Evolutionary conservation across 257 asterid genomes (phyloP).

Genomic region (Nicotiana noctiflora): DNA sequence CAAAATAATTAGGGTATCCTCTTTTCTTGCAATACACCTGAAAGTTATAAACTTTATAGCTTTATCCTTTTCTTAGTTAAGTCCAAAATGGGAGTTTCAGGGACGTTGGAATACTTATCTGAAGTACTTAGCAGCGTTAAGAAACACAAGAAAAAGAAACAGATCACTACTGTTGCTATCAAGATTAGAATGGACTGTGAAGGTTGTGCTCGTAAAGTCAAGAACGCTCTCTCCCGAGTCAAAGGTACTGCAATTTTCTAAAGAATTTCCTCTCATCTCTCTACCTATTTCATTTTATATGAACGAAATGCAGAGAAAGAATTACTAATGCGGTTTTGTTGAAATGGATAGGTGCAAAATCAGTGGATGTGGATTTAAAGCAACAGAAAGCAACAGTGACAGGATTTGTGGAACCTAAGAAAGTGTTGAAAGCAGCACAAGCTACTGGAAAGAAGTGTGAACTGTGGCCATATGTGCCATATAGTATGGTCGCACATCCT

Average conservation of each 20-base stretch:
- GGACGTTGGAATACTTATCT: slow-evolving; percentile 65
- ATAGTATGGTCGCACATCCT: slow-evolving; percentile 66
- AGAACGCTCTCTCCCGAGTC: slow-evolving; percentile 46
- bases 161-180: slow-evolving; percentile 46
- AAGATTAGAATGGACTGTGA: slow-evolving; percentile 87
- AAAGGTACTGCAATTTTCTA: slow-evolving; percentile 37
- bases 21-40: not conserved
- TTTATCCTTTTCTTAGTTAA: not conserved
- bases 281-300: not conserved
- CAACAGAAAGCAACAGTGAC: slow-evolving; percentile 77
- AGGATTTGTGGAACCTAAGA: slow-evolving; percentile 71
- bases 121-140: slow-evolving; percentile 42
- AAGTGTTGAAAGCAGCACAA: slow-evolving; percentile 64
- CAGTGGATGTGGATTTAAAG: slow-evolving; percentile 74
- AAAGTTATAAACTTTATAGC: not conserved
- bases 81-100: slow-evolving; percentile 60
- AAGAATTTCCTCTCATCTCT: not conserved
- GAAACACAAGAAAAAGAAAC: slow-evolving; percentile 62
- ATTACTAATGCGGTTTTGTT: too few species aligned
- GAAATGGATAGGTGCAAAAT: slow-evolving; percentile 51
- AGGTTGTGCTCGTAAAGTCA: slow-evolving; percentile 70
- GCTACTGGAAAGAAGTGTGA: slow-evolving; percentile 61
- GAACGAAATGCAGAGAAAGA: too few species aligned
- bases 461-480: slow-evolving; percentile 85
- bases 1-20: not conserved